Conservation (phyloP, 2,329 filamentous ascomycete species). For the Xylariaceae sp. region DNA sequence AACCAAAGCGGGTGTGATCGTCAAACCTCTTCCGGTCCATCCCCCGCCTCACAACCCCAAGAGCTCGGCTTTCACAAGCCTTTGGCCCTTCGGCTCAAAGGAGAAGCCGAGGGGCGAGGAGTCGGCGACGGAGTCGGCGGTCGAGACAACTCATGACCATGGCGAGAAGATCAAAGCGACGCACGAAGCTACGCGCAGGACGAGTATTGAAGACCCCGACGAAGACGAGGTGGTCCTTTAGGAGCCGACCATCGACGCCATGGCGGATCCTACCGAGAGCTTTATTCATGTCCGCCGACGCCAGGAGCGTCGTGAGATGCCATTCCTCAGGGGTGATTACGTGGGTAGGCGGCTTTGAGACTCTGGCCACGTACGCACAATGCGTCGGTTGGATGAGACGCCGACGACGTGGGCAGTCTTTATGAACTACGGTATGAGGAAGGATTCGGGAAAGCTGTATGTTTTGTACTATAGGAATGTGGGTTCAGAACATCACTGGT, state of each 20-base stretch:
- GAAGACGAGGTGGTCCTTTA: conserved; percentile 50
- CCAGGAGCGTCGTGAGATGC: too few relatives aligned
- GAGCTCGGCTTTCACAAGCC: conserved; percentile 53
- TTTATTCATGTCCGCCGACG: conserved; percentile 33
- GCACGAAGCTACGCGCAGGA: conserved; percentile 60
- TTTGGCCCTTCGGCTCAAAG: conserved; percentile 61
- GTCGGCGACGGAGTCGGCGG: conserved; percentile 43
- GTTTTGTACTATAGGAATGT: background rate
- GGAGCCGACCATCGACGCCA: conserved; percentile 31
- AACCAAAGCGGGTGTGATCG: conserved; percentile 47
- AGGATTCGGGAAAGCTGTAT: background rate
- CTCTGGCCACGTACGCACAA: too few relatives aligned
- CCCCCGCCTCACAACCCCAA: conserved; percentile 50
- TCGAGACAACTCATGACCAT: conserved; percentile 47
- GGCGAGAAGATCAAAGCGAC: conserved; percentile 53
- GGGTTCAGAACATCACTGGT: conserved; percentile 2
- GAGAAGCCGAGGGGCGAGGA: conserved; percentile 43
- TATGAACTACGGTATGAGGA: background rate
- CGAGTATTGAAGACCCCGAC: conserved; percentile 66
- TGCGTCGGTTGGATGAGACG: too few relatives aligned
- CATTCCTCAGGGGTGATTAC: too few relatives aligned
- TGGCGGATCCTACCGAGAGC: conserved; percentile 17
- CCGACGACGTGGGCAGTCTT: too few relatives aligned
- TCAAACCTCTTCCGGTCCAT: conserved; percentile 63
- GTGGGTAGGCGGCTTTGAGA: too few relatives aligned